Evolutionary conservation across 2,329 filamentous ascomycete genomes (phyloP), one percentile per base, ranked within the genome.

Genomic region (Exophiala dermatitidis): DNA sequence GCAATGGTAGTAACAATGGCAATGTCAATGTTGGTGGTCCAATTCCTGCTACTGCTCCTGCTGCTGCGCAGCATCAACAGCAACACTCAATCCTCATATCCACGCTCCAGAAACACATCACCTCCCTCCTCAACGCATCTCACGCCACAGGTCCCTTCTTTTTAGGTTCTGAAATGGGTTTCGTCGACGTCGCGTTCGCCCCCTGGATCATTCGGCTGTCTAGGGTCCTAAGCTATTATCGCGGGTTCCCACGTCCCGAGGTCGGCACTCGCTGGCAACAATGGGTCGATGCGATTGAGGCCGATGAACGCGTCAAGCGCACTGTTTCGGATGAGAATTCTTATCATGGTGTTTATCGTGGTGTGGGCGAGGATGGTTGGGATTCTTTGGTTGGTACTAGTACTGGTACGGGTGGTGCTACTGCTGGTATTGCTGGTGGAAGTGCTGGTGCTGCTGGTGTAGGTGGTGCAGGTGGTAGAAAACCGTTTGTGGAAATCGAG

Each of bases 101-200:
- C 26, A 60, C 58, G 1, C 47, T 95, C 30, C 81, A 82, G 59
- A 74, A 72, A 31, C 79, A 86, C 52, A 85, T 95, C 60, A 71
- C 74, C 63, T 83, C 77, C 52, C 67, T 83, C 0, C 77, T 83
- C 43, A 73, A 77, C 31, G 80, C 78, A 0, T 79, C 80, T 0
- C 71, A 83, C 63, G 58, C 71, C 19, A 64, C 76, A 48, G 86
- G 86, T 0, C 86, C 86, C 0, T 89, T 85, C 67, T 90, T 90
- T 65, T 75, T 77, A 60, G 81, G 81, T 5, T 60, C 67, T 0
- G 62, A 74, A 1, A 72, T 84, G 51, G 76, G 74, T 0, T 83
- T 88, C 51, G 86, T 90, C 0, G 86, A 90, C 60, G 76, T 89
- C 10, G 83, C 89, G 63, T 77, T 89, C 43, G 86, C 86, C 1